Percentiles rank a stretch among this genome's conserved stretches.
These are phyloP conservation scores for Orbilia ellipsospora DNA, from an alignment of 2,329 filamentous ascomycete genomes.

Conservation along the genomic window DNA sequence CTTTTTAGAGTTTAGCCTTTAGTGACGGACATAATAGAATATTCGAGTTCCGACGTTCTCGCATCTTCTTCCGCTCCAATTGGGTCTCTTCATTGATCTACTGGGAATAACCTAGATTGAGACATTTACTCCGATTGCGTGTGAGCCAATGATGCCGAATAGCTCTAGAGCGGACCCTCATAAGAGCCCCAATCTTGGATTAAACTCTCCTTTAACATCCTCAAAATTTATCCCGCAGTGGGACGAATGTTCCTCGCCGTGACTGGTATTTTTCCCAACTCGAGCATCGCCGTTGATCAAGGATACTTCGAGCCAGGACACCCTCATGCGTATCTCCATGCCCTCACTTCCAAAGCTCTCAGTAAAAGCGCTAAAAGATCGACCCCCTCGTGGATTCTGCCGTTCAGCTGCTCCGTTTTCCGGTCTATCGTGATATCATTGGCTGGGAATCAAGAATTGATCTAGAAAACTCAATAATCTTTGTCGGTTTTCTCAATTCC, in stretches of 20 bases:
- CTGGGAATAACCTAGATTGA: conserved; percentile 46
- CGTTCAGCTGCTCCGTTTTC: conserved; percentile 31
- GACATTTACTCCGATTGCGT: conserved; percentile 21
- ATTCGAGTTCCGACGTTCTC: conserved; percentile 49
- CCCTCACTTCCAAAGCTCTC: conserved; percentile 28
- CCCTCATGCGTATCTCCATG: conserved; percentile 20
- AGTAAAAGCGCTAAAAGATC: conserved; percentile 48
- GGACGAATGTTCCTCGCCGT: background rate
- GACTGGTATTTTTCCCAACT: conserved; percentile 6
- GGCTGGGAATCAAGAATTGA: conserved; percentile 3
- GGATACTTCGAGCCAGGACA: conserved; percentile 21
- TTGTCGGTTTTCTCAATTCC: conserved; percentile 15
- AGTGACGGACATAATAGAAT: conserved; percentile 32
- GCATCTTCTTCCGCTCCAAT: conserved; percentile 39
- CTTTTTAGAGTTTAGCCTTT: conserved; percentile 21
- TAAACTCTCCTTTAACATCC: conserved; percentile 7
- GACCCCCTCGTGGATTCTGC: conserved; percentile 20
- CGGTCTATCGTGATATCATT: conserved; percentile 26
- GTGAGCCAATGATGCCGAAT: conserved; percentile 36
- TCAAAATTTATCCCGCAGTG: background rate
- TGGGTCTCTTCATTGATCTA: conserved; percentile 30
- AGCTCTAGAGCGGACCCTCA: conserved; percentile 15
- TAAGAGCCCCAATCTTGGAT: conserved; percentile 25
- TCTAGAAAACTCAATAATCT: conserved; percentile 25
- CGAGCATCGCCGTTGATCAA: conserved; percentile 21